Evolutionary conservation across 129 eudicot species (phyloP), one percentile per base, ranked within the genome.

Genomic region (sunflower (Helianthus annuus)): DNA sequence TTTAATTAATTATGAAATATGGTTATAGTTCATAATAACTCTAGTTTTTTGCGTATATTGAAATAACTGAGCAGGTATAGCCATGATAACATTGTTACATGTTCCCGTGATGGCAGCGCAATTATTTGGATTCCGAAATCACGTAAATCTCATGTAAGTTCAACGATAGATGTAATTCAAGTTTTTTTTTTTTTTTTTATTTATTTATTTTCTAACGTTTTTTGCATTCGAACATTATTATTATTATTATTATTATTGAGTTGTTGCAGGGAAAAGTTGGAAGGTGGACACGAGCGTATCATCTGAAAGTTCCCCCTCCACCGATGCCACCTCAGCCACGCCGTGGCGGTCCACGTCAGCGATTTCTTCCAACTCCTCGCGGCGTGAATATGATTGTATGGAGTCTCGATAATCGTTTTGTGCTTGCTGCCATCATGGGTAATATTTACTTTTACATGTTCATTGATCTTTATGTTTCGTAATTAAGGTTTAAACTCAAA

Each of bases 351-450:
- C 99, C 99, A 68, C 99, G 99, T 4, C 97, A 91, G 75, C 86
- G 99, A 81, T 74, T 86, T 58, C 99, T 91, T 83, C 99, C 99
- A 55, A 95, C 97, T 83, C 99, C 99, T 29, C 99, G 97, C 70
- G 99, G 99, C 38, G 99, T 95, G 42, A 91, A 95, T 82, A 95
- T 95, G 99, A 95, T 95, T 38, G 86, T 88, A n/a, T 95, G 99
- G 99, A 95, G 99, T 86, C 86, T 95, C 27, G 99, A 95, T 85
- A 91, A 95, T 49, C 97, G 97, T 62, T 91, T 90, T 81, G 97
- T 95, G 76, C 96, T 95, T 57, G 99, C 99, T 76, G 99, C 99
- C 78, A 95, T 95, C 66, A 95, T 95, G 99, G 99, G 99, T 95
- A 90, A 11, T 29, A 42, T 58, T 57, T 59, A 19, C 68, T 76